Conservation (phyloP, 352 stramenopile genomes). For the Phytophthora foliorum region DNA sequence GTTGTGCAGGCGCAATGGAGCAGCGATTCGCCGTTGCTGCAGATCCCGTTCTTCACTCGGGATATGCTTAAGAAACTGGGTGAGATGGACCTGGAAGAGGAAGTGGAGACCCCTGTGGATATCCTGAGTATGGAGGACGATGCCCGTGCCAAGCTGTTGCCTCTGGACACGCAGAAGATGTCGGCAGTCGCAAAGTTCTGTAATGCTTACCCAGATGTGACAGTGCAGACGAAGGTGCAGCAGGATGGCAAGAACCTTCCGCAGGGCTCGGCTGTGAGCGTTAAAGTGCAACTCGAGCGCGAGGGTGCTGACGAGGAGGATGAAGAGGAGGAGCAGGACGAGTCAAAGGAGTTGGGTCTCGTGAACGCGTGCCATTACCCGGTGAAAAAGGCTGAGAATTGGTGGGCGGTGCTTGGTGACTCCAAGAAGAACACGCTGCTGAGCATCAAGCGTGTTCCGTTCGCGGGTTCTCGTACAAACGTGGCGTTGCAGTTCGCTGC, state of each 20-base stretch:
- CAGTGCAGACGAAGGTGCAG: slow-evolving; percentile 94
- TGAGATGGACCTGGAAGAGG: slow-evolving; percentile 70
- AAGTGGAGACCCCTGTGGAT: slow-evolving; percentile 85
- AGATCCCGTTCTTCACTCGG: slow-evolving; percentile 97
- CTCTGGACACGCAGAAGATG: slow-evolving; percentile 90
- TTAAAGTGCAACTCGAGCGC: slow-evolving; percentile 92
- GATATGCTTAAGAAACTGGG: slow-evolving; percentile 80
- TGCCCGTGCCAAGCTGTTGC: slow-evolving; percentile 91
- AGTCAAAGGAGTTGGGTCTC: slow-evolving; percentile 62
- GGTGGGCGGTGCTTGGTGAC: slow-evolving; percentile 99
- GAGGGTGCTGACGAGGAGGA: slow-evolving; percentile 96
- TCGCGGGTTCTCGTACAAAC: slow-evolving; percentile 77
- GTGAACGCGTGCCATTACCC: slow-evolving; percentile 85
- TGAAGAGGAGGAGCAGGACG: slow-evolving; percentile 70
- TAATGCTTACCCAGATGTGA: slow-evolving; percentile 99
- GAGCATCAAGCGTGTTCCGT: slow-evolving; percentile 97
- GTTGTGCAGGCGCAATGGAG: slow-evolving; percentile 99
- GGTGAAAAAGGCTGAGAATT: slow-evolving; percentile 97
- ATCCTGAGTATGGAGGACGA: slow-evolving; percentile 96
- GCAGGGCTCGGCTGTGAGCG: slow-evolving; percentile 90
- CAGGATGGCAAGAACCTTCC: slow-evolving; percentile 93
- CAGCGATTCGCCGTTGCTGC: slow-evolving; percentile 96
- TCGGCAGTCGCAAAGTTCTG: slow-evolving; percentile 99
- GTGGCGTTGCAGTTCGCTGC: slow-evolving; percentile 97
- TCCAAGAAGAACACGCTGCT: slow-evolving; percentile 96